A percentile compares a stretch with the other conserved stretches of the same genome.
Conservation (phyloP, 495 filamentous ascomycete genomes). For the Cetradonia linearis region DNA sequence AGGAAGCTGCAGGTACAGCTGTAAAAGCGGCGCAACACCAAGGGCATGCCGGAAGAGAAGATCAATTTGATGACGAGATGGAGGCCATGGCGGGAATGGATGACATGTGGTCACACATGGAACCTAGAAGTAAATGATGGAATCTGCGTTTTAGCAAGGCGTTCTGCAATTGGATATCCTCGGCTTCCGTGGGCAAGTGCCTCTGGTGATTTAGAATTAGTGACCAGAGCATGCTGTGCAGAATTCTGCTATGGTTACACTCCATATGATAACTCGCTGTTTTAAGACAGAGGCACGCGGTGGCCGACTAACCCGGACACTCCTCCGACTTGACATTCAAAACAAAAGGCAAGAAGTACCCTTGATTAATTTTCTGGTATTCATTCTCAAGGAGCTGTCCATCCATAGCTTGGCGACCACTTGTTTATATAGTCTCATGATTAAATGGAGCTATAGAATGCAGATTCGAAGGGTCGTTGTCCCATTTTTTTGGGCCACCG, state of each 20-base stretch:
- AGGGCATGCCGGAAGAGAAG: conserved; percentile 1
- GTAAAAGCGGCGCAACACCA: neutral
- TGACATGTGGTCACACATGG: conserved; percentile 41
- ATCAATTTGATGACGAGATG: conserved; percentile 50
- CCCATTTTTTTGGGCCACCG: no score
- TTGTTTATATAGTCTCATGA: no score
- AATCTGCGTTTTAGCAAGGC: conserved; percentile 7
- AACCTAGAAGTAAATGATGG: neutral
- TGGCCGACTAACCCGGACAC: no score
- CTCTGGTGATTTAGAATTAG: neutral
- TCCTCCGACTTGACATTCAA: no score
- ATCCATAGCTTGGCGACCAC: no score
- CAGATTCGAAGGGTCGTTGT: no score
- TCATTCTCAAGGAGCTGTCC: no score
- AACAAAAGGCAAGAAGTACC: no score
- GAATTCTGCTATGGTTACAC: neutral
- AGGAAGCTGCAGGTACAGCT: conserved; percentile 2
- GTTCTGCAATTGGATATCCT: neutral
- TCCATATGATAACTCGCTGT: neutral
- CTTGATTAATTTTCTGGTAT: no score
- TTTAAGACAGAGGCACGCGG: no score
- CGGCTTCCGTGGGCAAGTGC: neutral
- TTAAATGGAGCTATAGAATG: no score
- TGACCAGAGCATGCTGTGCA: neutral
- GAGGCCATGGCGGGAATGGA: conserved; percentile 60